Conservation (phyloP, 2,329 filamentous ascomycete species). For the Ceratocystis papillata region DNA sequence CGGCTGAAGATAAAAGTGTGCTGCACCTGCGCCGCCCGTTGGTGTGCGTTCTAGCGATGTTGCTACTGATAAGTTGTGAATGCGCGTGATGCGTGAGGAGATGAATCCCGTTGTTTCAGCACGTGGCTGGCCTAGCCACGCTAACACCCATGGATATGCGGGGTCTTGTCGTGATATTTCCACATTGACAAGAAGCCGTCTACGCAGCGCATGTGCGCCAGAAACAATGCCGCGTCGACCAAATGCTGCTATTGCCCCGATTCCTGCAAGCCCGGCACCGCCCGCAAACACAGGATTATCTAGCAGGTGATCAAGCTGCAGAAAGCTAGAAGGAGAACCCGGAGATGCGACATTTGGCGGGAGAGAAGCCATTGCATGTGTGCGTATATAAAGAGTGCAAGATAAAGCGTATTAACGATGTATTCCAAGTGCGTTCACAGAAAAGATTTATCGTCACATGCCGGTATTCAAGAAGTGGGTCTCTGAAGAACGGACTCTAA, state of each 20-base stretch:
- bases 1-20: constrained; percentile 76
- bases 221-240: constrained; percentile 66
- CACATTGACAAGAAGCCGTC: constrained; percentile 83
- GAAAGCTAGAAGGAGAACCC: constrained; percentile 10
- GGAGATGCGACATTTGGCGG: neutral
- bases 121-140: constrained; percentile 84
- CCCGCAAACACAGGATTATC: constrained; percentile 54
- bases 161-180: constrained; percentile 92
- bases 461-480: neutral
- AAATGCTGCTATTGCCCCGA: constrained; percentile 72
- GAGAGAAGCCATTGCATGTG: neutral
- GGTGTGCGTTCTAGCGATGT: constrained; percentile 41
- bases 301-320: constrained; percentile 37
- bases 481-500: neutral
- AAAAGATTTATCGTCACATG: neutral
- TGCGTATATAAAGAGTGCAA: neutral
- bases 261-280: constrained; percentile 81
- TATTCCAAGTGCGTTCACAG: neutral
- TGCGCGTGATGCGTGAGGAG: constrained; percentile 46
- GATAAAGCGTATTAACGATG: neutral
- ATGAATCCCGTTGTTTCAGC: constrained; percentile 47
- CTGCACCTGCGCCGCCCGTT: constrained; percentile 54
- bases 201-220: constrained; percentile 62
- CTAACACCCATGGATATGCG: constrained; percentile 85
- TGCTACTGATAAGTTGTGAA: constrained; percentile 49